phyloP scores from a whole-genome alignment of 805 yeast genomes.

The Yueomyces sinensis region DNA sequence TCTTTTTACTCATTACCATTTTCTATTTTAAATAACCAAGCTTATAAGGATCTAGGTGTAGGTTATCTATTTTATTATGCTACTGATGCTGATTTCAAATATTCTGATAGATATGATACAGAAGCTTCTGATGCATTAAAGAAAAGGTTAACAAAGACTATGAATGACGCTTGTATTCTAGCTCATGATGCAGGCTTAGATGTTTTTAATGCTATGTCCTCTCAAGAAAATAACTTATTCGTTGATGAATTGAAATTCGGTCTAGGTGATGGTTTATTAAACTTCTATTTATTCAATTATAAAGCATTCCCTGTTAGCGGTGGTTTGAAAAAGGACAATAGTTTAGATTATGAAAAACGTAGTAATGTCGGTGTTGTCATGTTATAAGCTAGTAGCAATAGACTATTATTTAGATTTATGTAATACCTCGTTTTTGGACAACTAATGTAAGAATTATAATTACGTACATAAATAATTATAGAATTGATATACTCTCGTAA shows the following conservation, averaged over 20 bases:
- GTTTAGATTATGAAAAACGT: slow-evolving; percentile 36
- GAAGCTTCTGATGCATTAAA: slow-evolving; percentile 34
- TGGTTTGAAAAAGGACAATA: slow-evolving; percentile 51
- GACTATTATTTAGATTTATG: no score
- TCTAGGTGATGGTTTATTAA: slow-evolving; percentile 82
- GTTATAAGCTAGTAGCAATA: slow-evolving; percentile 44
- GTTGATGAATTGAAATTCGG: slow-evolving; percentile 79
- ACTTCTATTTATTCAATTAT: slow-evolving; percentile 88
- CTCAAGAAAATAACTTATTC: slow-evolving; percentile 81
- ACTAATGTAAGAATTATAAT: no score
- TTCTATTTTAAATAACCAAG: slow-evolving; percentile 55
- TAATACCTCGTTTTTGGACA: no score
- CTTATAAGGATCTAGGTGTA: slow-evolving; percentile 58
- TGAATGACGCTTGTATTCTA: slow-evolving; percentile 63
- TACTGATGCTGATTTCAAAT: slow-evolving; percentile 43
- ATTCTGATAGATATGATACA: slow-evolving; percentile 25
- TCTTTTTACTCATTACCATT: slow-evolving; percentile 86
- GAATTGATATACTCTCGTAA: no score
- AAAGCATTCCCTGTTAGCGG: slow-evolving; percentile 69
- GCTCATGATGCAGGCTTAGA: slow-evolving; percentile 60
- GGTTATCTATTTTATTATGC: slow-evolving; percentile 90
- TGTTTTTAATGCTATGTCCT: slow-evolving; percentile 85
- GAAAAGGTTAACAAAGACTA: slow-evolving; percentile 45
- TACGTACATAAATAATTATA: background rate
- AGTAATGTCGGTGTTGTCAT: slow-evolving; percentile 89